A percentile compares a stretch with the other conserved stretches of the same genome.
phyloP scores from a whole-genome alignment of 177 flowering plant genomes.

The Vitis hybrid region DNA sequence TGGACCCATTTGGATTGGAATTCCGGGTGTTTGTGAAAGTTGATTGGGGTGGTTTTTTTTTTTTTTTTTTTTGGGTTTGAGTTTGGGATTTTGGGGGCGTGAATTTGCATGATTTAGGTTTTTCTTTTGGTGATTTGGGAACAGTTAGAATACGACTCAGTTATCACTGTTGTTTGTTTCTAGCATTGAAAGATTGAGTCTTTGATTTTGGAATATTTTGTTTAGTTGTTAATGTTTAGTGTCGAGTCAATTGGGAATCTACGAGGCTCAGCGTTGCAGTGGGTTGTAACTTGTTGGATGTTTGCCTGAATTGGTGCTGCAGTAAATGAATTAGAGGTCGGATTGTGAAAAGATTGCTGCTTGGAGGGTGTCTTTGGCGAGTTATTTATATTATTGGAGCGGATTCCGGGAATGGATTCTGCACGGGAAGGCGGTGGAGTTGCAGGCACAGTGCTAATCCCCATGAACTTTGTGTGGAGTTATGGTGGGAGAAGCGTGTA shows the following conservation, averaged over 20 bases:
- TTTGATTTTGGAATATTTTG: neutral
- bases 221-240: neutral
- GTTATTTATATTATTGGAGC: slow-evolving; percentile 4
- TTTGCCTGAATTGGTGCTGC: slow-evolving; percentile 5
- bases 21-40: too few relatives aligned
- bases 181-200: neutral
- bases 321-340: slow-evolving; percentile 3
- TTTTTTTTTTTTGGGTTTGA: too few relatives aligned
- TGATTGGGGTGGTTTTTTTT: too few relatives aligned
- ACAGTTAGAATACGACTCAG: too few relatives aligned
- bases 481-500: slow-evolving; percentile 50
- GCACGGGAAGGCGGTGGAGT: slow-evolving; percentile 32
- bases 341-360: slow-evolving; percentile 3
- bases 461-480: slow-evolving; percentile 54
- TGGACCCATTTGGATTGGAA: too few relatives aligned
- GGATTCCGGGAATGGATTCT: slow-evolving; percentile 37
- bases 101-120: too few relatives aligned
- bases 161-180: too few relatives aligned
- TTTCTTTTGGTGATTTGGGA: too few relatives aligned
- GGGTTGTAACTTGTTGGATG: neutral
- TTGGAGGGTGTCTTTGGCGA: slow-evolving; percentile 4
- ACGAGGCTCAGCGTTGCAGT: neutral
- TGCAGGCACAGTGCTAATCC: slow-evolving; percentile 26
- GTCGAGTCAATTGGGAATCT: neutral
- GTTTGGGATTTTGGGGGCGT: too few relatives aligned